Evolutionary conservation across 345 rosid species (phyloP), one percentile per base, ranked within the genome.

Genomic region (Abelmoschus esculentus): DNA sequence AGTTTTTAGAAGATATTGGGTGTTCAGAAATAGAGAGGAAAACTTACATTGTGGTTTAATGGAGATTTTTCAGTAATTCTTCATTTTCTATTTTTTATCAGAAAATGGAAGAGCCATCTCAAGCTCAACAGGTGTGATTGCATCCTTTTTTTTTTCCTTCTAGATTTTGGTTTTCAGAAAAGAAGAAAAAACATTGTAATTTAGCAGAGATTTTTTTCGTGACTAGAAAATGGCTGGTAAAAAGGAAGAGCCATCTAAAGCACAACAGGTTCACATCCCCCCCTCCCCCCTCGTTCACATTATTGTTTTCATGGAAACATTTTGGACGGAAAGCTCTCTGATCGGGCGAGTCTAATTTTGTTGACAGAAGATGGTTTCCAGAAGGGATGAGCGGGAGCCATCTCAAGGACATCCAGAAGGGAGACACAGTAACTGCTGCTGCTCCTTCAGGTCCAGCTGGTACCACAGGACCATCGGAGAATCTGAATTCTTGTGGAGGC

Each of bases 401-500:
- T 15, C 56, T 42, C 44, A 70, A 57, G 52, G 50, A 36, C 32
- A 38, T 7, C 64, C 40, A 56, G 65, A 54, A 82, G 88, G 93
- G 84, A 69, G 86, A 83, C 29, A 78, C 75, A 38, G 79, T 70
- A 42, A 67, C 72, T 3, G 69, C 83, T 74, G 69, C 75, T 47
- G 77, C 87, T 29, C 71, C 77, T 72, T 72, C 82, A 17, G 52
- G 56, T 66, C 64, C 70, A 14, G 47, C 79, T 36, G 74, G 72
- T 63, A 5, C 52, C 5, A 13, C 52, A 47, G 52, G 52, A 47
- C 74, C 75, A 70, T 72, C 77, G 73, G 76, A 83, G n/a, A 79
- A 79, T 49, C 11, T 38, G 53, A 72, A 74, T 70, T 71, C 89
- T 66, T 87, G 86, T 71, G 74, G 64, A 40, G 84, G 84, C 72